Evolutionary conservation across 495 filamentous ascomycete species (phyloP), one percentile per base, ranked within the genome.

Genomic region (Rhypophila decipiens): DNA sequence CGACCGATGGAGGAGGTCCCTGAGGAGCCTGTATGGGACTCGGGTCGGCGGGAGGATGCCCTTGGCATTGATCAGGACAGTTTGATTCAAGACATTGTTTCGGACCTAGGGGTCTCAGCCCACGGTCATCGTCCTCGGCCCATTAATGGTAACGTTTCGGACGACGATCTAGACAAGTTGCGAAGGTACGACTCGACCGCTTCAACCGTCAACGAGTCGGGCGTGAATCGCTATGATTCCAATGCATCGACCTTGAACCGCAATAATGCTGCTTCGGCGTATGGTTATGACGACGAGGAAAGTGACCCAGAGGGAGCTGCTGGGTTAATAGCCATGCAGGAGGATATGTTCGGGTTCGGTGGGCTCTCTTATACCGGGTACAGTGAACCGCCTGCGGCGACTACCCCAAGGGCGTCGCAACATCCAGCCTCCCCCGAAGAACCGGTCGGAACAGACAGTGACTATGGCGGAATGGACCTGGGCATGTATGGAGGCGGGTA

Each of bases 241-340:
- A 73, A 69, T 40, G 72, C 75, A 5, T 73, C 74, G 4, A 74
- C 74, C 3, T 39, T 73, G 24, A 70, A 68, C 43, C 63, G 62
- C 23, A 72, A 72, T 39, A 57, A 64, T 45, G 50, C 51, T 9
- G 33, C 44, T 2, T 49, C 67, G 1, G 59, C 61, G 4, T 63
- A 64, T 34, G 55, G 63, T 21, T 64, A 56, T 49, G 64, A 68
- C 15, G 67, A 66, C 22, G 73, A 93, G 50, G 87, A 88, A 22
- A 96, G 89, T 56, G 93, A 99, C 52, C 80, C 88, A 0, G 93
- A 99, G 64, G 91, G 88, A 21, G 85, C 86, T 18, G 88, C 87
- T 21, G 93, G 93, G 1, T 68, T 94, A 15, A 80, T 83, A 52
- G 89, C 90, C 57, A 77, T 98, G 76, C 83, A 79, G 27, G 78